phyloP scores from a whole-genome alignment of 495 filamentous ascomycete species.

The Xylaria acuta region DNA sequence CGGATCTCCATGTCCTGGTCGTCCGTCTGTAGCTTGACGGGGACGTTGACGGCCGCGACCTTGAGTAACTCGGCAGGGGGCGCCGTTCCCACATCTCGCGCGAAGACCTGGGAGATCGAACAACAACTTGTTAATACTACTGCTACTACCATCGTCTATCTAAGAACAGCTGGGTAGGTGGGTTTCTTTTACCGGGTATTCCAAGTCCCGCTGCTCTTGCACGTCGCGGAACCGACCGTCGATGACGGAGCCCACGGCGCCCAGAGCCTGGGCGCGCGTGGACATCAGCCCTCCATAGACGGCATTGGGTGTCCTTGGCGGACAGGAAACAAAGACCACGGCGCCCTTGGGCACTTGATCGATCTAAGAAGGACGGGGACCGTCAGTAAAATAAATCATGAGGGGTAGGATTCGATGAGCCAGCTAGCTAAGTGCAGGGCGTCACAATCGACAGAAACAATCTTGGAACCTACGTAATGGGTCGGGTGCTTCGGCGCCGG shows the following conservation, averaged over 20 bases:
- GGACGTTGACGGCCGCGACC: conserved; percentile 51
- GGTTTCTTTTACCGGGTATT: conserved; percentile 50
- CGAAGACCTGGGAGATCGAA: conserved; percentile 49
- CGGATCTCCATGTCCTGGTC: conserved; percentile 55
- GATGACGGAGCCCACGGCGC: conserved; percentile 55
- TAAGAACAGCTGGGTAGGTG: neutral
- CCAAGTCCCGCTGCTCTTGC: conserved; percentile 62
- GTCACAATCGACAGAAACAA: neutral
- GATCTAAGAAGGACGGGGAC: conserved; percentile 45
- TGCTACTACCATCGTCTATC: conserved; percentile 11
- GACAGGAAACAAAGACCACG: conserved; percentile 64
- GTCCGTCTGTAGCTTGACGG: conserved; percentile 47
- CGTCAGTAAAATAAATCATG: neutral
- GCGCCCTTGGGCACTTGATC: conserved; percentile 58
- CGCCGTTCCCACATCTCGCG: conserved; percentile 59
- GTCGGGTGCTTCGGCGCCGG: conserved; percentile 49
- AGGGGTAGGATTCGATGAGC: neutral
- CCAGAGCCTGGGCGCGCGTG: conserved; percentile 56
- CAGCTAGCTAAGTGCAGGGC: conserved; percentile 16
- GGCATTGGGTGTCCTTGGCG: conserved; percentile 58
- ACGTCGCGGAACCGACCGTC: conserved; percentile 66
- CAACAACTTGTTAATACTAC: neutral
- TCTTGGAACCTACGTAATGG: conserved; percentile 61
- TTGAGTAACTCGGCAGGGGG: conserved; percentile 53
- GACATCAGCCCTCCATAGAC: conserved; percentile 68